Base-by-base conservation (phyloP, 805 yeast species). In the Saccharomycopsis olivae region DNA sequence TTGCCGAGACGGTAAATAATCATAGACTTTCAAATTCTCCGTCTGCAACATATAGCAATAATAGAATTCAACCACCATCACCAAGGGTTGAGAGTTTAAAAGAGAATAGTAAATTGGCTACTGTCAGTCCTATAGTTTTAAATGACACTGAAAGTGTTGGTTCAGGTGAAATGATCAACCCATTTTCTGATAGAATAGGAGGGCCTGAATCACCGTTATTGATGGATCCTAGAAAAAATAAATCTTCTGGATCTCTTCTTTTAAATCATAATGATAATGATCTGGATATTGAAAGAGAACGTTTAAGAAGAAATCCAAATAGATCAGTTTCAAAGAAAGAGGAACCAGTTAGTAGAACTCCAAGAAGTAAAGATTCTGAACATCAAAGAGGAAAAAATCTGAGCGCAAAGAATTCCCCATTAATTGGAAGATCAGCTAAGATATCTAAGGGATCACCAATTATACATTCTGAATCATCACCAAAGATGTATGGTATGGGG, bases 11-110 rank as follows among this genome's bases (percentile, higher is more conserved):
- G n/a, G 29, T 24, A 15, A 23, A 18, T 33, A 38, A 20, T 16
- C 17, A 21, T 5, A 30, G 28, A 24, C 10, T 39, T 11, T n/a
- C 40, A 3, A 42, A 35, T 16, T 42, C 46, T 5, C 48, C 48
- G 4, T 42, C 46, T 4, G 36, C 48, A 4, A 30, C 48, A 4
- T 45, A 45, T 28, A 38, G 36, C 18, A 31, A 45, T 21, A 38
- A 38, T 15, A 35, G 48, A 32, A 45, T 45, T 5, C 48, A 45
- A 20, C 36, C 42, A 2, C 46, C 41, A 9, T 39, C 44, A 10
- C 48, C 48, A 25, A 30, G 45, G 19, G 29, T 28, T 20, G 46
- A 39, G 15, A 30, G 20, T n/a, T 28, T 10, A 10, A 28, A n/a
- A 28, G 31, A 32, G 18, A 13, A n/a, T n/a, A 31, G 17, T 11